Evolutionary conservation across 495 filamentous ascomycete species (phyloP).

Genomic region (Hyaloscypha hepaticicola): DNA sequence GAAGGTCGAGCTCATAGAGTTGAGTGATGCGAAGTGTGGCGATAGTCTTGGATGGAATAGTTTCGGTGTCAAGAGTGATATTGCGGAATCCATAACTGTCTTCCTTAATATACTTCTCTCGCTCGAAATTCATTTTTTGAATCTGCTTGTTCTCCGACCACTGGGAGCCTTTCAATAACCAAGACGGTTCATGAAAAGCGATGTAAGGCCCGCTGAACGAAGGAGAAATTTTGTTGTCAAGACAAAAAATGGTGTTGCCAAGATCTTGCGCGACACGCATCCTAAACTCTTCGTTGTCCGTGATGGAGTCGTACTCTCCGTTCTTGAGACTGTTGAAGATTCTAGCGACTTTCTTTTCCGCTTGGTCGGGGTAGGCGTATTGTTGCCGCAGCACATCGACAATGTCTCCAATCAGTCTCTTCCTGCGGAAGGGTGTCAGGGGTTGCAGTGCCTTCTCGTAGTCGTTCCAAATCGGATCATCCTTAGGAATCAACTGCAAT

Average conservation of each 20-base stretch:
- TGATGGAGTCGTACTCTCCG: conserved; percentile 2
- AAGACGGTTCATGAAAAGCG: too few relatives aligned
- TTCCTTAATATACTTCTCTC: background rate
- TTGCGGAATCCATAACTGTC: background rate
- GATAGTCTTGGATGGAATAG: conserved; percentile 1
- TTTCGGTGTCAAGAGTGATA: background rate
- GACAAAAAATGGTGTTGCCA: background rate
- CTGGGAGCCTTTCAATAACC: too few relatives aligned
- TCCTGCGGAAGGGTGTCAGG: background rate
- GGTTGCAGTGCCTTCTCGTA: conserved; percentile 10
- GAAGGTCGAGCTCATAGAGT: background rate
- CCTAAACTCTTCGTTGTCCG: background rate
- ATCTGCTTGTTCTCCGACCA: background rate
- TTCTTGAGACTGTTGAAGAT: background rate
- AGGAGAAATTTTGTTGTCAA: background rate
- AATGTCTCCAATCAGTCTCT: background rate
- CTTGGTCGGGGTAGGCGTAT: background rate
- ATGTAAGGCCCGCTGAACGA: background rate
- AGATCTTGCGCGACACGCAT: background rate
- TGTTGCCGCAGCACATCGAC: background rate
- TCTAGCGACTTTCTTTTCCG: background rate
- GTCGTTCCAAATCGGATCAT: background rate
- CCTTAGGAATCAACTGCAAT: conserved; percentile 3
- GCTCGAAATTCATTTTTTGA: conserved; percentile 2
- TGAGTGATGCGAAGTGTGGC: conserved; percentile 8